Evolutionary conservation across 495 filamentous ascomycete species (phyloP).

Genomic region (Endocarpon pusillum): DNA sequence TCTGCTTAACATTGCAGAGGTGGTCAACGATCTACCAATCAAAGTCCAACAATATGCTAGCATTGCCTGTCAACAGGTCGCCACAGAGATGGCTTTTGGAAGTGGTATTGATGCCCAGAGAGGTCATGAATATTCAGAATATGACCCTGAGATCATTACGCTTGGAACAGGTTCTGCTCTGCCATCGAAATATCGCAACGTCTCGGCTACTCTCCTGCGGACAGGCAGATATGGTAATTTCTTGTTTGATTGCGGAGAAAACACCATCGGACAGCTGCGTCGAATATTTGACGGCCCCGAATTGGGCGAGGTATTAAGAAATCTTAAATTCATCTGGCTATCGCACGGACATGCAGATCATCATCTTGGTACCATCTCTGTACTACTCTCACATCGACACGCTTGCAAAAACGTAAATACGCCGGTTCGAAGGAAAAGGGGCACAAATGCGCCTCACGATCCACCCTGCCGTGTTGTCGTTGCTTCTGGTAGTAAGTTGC

Average conservation of each 20-base stretch:
- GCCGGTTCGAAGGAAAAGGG: background rate
- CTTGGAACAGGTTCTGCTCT: constrained; percentile 80
- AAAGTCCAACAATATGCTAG: constrained; percentile 26
- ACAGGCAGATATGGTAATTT: constrained; percentile 74
- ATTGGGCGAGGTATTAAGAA: constrained; percentile 48
- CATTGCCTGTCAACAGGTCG: constrained; percentile 16
- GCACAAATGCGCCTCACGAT: too few species aligned
- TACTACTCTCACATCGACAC: constrained; percentile 37
- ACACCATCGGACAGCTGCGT: constrained; percentile 77
- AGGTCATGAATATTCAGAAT: too few species aligned
- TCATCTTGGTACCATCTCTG: constrained; percentile 62
- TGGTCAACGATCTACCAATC: constrained; percentile 19
- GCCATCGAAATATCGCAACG: constrained; percentile 89
- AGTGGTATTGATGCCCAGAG: too few species aligned
- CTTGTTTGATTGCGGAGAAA: constrained; percentile 82
- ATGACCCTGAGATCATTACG: constrained; percentile 62
- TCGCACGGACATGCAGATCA: constrained; percentile 94
- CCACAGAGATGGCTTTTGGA: too few species aligned
- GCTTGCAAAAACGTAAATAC: background rate
- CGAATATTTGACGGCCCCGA: constrained; percentile 48
- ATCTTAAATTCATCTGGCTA: constrained; percentile 80
- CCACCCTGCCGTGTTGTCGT: background rate
- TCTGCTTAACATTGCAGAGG: constrained; percentile 31
- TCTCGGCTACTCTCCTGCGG: constrained; percentile 69
- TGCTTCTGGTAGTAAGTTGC: background rate